These are phyloP conservation scores for Colletotrichum magnum DNA, from an alignment of 2,329 filamentous ascomycete genomes.

Conservation along the genomic window DNA sequence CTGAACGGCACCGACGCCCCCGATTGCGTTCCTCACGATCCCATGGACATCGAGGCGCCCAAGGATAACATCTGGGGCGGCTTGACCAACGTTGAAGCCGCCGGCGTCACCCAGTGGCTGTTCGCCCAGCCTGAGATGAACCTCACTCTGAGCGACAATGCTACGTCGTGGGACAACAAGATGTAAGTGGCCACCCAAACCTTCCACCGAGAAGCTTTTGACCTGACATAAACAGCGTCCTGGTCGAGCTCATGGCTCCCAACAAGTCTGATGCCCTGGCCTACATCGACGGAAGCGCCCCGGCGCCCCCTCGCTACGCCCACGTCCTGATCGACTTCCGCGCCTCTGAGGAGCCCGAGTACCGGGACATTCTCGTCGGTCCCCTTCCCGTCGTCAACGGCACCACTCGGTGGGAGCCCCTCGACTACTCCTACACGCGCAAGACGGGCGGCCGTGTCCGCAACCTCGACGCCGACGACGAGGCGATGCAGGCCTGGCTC, in stretches of 20 bases:
- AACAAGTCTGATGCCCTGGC: slow-evolving; percentile 64
- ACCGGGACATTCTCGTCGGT: slow-evolving; percentile 63
- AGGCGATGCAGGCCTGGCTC: slow-evolving; percentile 51
- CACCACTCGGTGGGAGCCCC: slow-evolving; percentile 54
- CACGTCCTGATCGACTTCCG: slow-evolving; percentile 59
- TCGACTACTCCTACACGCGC: slow-evolving; percentile 59
- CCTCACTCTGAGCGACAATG: slow-evolving; percentile 51
- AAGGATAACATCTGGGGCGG: slow-evolving; percentile 58
- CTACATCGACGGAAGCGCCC: slow-evolving; percentile 57
- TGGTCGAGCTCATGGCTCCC: slow-evolving; percentile 57
- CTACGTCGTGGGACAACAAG: slow-evolving; percentile 54
- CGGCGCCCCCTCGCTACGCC: slow-evolving; percentile 57
- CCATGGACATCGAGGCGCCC: slow-evolving; percentile 49
- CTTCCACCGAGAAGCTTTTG: too few relatives aligned
- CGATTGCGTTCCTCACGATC: slow-evolving; percentile 22
- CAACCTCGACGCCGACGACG: slow-evolving; percentile 55
- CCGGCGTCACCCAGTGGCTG: slow-evolving; percentile 55
- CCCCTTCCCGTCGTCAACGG: slow-evolving; percentile 61
- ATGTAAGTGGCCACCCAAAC: slow-evolving; percentile 44
- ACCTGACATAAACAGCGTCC: too few relatives aligned
- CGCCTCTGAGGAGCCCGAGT: slow-evolving; percentile 54
- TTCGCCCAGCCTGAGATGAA: slow-evolving; percentile 57
- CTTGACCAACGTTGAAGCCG: slow-evolving; percentile 55
- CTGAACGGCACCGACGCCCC: slow-evolving; percentile 12
- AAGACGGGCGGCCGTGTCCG: slow-evolving; percentile 53